Percentiles rank a stretch among this genome's conserved stretches.
These are phyloP conservation scores for Didymosphaeria variabile DNA, from an alignment of 2,329 filamentous ascomycete species.

Conservation along the genomic window DNA sequence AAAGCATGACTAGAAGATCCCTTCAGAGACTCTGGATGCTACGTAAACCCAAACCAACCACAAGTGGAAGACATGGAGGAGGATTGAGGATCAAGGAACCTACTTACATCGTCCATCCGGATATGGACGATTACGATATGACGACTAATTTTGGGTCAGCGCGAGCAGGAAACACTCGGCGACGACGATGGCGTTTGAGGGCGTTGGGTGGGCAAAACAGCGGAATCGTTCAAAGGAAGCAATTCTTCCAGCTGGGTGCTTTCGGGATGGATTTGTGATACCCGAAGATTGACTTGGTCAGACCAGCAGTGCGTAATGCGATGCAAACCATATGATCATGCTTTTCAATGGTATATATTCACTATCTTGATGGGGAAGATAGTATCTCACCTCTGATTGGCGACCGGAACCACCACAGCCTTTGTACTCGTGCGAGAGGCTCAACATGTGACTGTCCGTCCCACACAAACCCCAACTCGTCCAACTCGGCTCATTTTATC, in stretches of 20 bases:
- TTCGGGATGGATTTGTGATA: constrained; percentile 21
- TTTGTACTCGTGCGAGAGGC: too few species aligned
- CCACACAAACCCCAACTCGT: too few species aligned
- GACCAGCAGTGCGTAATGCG: constrained; percentile 24
- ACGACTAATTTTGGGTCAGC: constrained; percentile 5
- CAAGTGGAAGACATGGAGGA: background rate
- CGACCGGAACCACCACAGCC: too few species aligned
- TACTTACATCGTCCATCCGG: constrained; percentile 9
- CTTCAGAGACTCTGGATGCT: constrained; percentile 13
- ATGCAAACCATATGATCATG: constrained; percentile 11
- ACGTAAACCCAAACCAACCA: background rate
- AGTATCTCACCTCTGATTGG: background rate
- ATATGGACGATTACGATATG: constrained; percentile 12
- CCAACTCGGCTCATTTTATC: too few species aligned
- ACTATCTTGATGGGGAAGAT: background rate
- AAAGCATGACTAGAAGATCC: constrained; percentile 23
- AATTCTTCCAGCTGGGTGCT: constrained; percentile 23
- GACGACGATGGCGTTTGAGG: constrained; percentile 11
- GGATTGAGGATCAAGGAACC: background rate
- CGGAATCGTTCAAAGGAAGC: constrained; percentile 25
- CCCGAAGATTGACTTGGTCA: constrained; percentile 15
- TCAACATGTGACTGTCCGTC: too few species aligned
- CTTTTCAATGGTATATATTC: background rate
- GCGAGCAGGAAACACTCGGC: constrained; percentile 12
- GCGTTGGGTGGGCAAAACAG: constrained; percentile 10